Evolutionary conservation across 352 stramenopile genomes (phyloP), one percentile per base, ranked within the genome.

Genomic region (Phytophthora fragariae): DNA sequence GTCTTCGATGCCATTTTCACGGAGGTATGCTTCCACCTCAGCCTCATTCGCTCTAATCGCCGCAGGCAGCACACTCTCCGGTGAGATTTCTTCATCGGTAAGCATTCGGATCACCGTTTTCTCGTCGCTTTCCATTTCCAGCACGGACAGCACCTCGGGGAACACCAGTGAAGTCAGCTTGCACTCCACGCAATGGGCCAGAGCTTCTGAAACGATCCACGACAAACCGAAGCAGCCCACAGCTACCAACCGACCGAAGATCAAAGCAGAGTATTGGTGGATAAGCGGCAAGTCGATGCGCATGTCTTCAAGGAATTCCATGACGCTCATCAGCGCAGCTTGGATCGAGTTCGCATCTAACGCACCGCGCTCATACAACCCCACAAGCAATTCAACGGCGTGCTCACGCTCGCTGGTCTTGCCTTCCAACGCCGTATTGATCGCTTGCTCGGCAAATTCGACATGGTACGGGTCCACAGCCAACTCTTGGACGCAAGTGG

Each of bases 281-380:
- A 93, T 85, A 14, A 93, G 78, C 17, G 90, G 90, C 31, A 96
- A 89, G 67, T 97, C 90, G 57, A 97, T 97, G 57, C 84, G 85
- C 62, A 97, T 81, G 41, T 97, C 90, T 61, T 96, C 90, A 6
- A 97, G 73, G 57, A 95, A 95, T 70, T 96, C 88, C 67, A 92
- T 87, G 17, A 85, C 87, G 19, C 84, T 88, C 24, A 90, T 64
- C 5, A 97, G 60, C 6, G 85, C 89, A 27, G 77, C 54, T 60
- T 97, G 88, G 14, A 97, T 93, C 21, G 80, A 87, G 35, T 87
- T 90, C 0, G 89, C 87, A 46, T 91, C 84, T 8, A 97, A 65
- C 19, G 70, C 84, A 19, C 81, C 78, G 35, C 81, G 69, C 56
- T 93, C 86, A 66, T 96, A 97, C 8, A 97, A 59, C 8, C 83